Evolutionary conservation across 2,329 filamentous ascomycete genomes (phyloP), one percentile per base, ranked within the genome.

Genomic region (Venturiaceae sp.): DNA sequence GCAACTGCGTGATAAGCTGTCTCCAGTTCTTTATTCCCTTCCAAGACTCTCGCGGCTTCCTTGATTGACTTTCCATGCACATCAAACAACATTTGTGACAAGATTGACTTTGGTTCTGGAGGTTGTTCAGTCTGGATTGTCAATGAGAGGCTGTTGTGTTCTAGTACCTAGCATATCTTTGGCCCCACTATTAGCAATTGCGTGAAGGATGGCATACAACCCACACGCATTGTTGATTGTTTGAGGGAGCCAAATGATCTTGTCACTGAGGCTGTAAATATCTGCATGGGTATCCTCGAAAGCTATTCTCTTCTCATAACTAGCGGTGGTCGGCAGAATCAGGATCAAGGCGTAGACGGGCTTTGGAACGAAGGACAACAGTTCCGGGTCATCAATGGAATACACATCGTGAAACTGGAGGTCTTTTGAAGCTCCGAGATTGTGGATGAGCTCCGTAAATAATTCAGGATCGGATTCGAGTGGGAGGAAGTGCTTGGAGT

Each of bases 371-470:
- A 96, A 91, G 61, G 84, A 34, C 4, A 97, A 84, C 41, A 96
- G 81, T 56, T 91, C 85, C 0, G 88, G 84, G 57, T 96, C 92
- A 63, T 88, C 86, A 68, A 97, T 86, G 64, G 86, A 91, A 80
- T 86, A 96, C 71, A 97, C 89, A 74, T 97, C 92, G 78, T 95
- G 86, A 74, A 96, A 86, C 66, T 83, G 79, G 50, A 97, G 81
- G 30, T 81, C 78, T 19, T 75, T 87, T 7, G 41, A 46, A 58
- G 96, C 83, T 62, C 92, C 92, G 26, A 97, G 87, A 65, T 84
- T 84, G 76, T 88, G 88, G 53, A 95, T 82, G 36, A 97, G 85
- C 46, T 80, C 75, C 56, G 85, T 92, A 85, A 97, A 92, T 33
- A 96, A 84, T 74, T 90, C 84, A 0, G 94, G 92, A 76, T 96